Evolutionary conservation across 768 basidiomycete species (phyloP), one percentile per base, ranked within the genome.

Genomic region (Lactifluus echinatus): DNA sequence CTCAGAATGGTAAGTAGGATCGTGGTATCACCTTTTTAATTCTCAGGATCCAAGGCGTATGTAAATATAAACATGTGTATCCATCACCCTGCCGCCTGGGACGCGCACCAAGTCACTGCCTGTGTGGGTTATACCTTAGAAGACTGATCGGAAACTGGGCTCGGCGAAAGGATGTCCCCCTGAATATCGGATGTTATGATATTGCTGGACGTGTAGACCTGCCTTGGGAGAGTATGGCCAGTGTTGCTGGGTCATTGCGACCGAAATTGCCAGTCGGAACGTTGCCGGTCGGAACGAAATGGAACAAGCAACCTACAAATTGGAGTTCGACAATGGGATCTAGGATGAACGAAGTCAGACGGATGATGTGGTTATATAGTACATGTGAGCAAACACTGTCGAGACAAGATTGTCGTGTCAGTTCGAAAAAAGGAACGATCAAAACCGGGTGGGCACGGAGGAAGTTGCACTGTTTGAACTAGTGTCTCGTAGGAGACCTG

Each of bases 371-470:
- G 49, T 80, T 68, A 65, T 87, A n/a, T n/a, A n/a, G n/a, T n/a
- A 90, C 0, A 82, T 83, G 64, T 88, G 87, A 63, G 89, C 84
- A 56, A 90, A 76, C 2, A 66, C 63, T 10, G 76, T 70, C 49
- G 74, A 73, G 65, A 79, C 84, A 87, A 49, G 4, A 55, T 10
- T n/a, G 29, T 33, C 15, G 3, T 8, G 14, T 39, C 26, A 53
- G 42, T 31, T 39, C 21, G 12, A 19, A 24, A 14, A 45, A 2
- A n/a, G 15, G 8, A 21, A 26, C 40, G 10, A 19, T 5, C 10
- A 31, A 10, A 31, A 31, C 10, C 10, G 31, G 31, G 15, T 17
- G 39, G 39, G 39, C n/a, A 39, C 7, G 39, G 4, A 39, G 31
- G 39, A 39, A 19, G 8, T 62, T 68, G 48, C 50, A 74, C 72